These are phyloP conservation scores for Chamaecrista fasciculata DNA, from an alignment of 306 rosid species.

Conservation along the genomic window DNA sequence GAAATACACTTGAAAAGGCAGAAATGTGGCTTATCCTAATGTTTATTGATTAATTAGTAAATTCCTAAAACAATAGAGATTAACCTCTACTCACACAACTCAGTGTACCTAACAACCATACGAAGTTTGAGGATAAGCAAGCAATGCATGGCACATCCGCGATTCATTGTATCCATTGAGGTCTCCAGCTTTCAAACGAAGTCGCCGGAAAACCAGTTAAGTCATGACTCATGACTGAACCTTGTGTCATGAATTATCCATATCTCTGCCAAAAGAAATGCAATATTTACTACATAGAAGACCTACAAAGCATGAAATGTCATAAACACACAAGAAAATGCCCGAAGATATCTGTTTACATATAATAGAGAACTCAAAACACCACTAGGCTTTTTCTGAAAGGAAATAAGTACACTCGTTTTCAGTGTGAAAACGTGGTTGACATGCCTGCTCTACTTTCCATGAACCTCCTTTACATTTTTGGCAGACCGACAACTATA, in stretches of 20 bases:
- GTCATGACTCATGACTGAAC: constrained; percentile 30
- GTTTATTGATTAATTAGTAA: not conserved
- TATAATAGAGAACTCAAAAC: not conserved
- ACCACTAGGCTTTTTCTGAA: not conserved
- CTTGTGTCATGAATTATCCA: constrained; percentile 28
- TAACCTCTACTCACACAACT: not conserved
- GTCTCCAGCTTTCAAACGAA: constrained; percentile 18
- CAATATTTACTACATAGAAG: constrained; percentile 19
- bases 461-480: not conserved
- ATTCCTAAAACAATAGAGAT: not conserved
- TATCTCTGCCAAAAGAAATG: constrained; percentile 29
- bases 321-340: constrained; percentile 16
- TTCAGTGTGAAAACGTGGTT: no score
- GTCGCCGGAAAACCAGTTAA: constrained; percentile 10
- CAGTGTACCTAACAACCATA: not conserved
- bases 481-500: not conserved
- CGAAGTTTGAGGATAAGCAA: not conserved
- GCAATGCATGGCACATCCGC: constrained; percentile 5
- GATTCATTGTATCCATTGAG: constrained; percentile 14
- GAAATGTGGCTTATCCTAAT: not conserved
- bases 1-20: not conserved
- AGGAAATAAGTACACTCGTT: not conserved
- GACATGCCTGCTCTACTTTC: not conserved
- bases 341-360: no score
- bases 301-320: not conserved